Base-by-base conservation (phyloP, 805 yeast species). In the Saccharomycopsis synnaedendra region DNA sequence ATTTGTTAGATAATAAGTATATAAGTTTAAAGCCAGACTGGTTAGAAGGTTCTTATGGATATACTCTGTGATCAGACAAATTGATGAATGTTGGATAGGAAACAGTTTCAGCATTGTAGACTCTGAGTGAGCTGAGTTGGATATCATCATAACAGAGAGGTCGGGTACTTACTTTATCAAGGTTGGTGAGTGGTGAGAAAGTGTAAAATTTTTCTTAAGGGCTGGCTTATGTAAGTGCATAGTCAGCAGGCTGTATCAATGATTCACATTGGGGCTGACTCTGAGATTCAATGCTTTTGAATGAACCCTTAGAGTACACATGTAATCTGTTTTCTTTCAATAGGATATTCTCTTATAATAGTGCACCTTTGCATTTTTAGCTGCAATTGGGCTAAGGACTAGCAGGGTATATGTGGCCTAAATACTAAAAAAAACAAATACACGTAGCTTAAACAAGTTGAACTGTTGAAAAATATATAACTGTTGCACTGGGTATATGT, bases 51-150 rank as follows among this genome's bases (percentile, higher is more conserved):
- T 19, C 19, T 19, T 19, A 19, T 19, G 19, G 19, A 1, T 19
- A 19, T 19, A 19, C 19, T 19, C 19, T 19, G 36, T 34, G 36
- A 34, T 34, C 8, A 9, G 10, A 34, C 10, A 34, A 9, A 34
- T 61, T 63, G 67, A 64, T 65, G 68, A 65, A 64, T 65, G 69
- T 65, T 65, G 66, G 67, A 64, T 61, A 60, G 63, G 64, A 60
- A 59, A 57, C 54, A 55, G 61, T 65, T 57, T 65, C 69, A 51
- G 62, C 65, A 64, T 57, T 50, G 43, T 52, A 7, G 48, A 58
- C 58, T 65, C 68, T 64, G 69, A 65, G 69, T 64, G 69, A 65
- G 69, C 69, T 65, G 69, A 65, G 69, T 50, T 58, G 52, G 58
- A 58, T 65, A 56, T 64, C 68, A 64, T 64, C 68, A 65, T 43